Conservation (phyloP, 106 monocot genomes). For the Allium fistulosum region DNA sequence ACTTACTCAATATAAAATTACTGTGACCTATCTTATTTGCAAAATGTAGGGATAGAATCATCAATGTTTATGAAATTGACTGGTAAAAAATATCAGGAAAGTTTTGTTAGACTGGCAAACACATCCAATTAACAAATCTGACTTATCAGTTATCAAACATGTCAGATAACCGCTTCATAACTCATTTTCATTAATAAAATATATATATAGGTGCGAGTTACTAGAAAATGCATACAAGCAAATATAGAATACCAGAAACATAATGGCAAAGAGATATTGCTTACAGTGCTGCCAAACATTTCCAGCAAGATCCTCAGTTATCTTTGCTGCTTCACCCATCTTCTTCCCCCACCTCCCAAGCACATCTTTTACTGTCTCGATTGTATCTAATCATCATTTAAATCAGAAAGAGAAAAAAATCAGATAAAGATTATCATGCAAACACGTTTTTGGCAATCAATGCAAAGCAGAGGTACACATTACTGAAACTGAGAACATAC, state of each 20-base stretch:
- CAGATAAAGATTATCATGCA: not conserved
- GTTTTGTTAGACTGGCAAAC: not conserved
- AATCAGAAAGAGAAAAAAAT: not conserved
- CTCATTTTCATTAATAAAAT: not conserved
- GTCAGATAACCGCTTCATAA: not conserved
- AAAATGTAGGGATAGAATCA: too few species aligned
- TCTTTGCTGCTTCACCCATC: slow-evolving; percentile 26
- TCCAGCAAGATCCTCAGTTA: slow-evolving; percentile 24
- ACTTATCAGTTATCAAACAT: too few species aligned
- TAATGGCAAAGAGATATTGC: not conserved
- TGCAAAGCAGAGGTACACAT: not conserved
- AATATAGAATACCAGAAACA: not conserved
- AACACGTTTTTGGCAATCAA: not conserved
- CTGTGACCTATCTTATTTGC: too few species aligned
- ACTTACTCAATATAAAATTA: too few species aligned
- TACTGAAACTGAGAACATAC: not conserved
- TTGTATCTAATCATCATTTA: slow-evolving; percentile 3
- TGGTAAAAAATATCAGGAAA: not conserved
- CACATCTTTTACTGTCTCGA: slow-evolving; percentile 21
- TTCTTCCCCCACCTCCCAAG: slow-evolving; percentile 26
- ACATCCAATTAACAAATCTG: not conserved
- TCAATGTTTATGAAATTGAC: too few species aligned
- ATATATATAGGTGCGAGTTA: not conserved
- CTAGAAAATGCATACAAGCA: not conserved
- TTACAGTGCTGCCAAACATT: slow-evolving; percentile 30